phyloP scores from a whole-genome alignment of 2,329 filamentous ascomycete species.

The Neoascochyta sp. region DNA sequence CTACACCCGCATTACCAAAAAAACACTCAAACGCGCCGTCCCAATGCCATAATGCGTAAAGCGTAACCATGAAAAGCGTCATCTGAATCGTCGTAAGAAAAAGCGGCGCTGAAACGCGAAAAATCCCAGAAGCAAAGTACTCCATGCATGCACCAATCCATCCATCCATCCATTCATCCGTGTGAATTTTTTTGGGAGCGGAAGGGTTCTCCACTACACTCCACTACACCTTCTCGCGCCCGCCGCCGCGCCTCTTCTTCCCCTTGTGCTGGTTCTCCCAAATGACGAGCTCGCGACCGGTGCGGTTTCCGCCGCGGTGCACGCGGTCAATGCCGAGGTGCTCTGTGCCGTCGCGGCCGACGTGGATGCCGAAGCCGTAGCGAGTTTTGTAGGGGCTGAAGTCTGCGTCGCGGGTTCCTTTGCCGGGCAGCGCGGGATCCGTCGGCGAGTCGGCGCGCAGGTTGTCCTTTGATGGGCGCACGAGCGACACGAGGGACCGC shows the following conservation, averaged over 20 bases:
- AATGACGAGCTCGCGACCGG: slow-evolving; percentile 35
- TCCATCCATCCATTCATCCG: too few species aligned
- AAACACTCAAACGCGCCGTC: too few species aligned
- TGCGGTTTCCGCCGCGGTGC: slow-evolving; percentile 34
- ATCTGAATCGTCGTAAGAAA: not conserved
- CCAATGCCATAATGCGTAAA: slow-evolving; percentile 3
- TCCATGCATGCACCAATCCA: too few species aligned
- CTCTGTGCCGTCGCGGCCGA: slow-evolving; percentile 57
- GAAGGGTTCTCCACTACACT: too few species aligned
- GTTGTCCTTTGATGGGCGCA: slow-evolving; percentile 28
- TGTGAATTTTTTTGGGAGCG: too few species aligned
- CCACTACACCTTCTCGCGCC: slow-evolving; percentile 5
- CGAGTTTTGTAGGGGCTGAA: slow-evolving; percentile 33
- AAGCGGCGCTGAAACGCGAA: too few species aligned
- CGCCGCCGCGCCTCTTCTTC: slow-evolving; percentile 1
- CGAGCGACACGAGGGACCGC: slow-evolving; percentile 25
- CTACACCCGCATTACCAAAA: too few species aligned
- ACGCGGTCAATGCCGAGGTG: slow-evolving; percentile 59
- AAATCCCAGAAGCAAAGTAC: not conserved
- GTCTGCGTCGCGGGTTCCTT: slow-evolving; percentile 29
- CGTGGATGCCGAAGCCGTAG: slow-evolving; percentile 57
- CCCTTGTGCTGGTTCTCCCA: slow-evolving; percentile 32
- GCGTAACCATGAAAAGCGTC: not conserved
- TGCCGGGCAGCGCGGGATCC: slow-evolving; percentile 15
- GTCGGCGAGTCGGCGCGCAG: slow-evolving; percentile 22